Base-by-base conservation (phyloP, 2,329 filamentous ascomycete genomes). In the Xylariales sp. region DNA sequence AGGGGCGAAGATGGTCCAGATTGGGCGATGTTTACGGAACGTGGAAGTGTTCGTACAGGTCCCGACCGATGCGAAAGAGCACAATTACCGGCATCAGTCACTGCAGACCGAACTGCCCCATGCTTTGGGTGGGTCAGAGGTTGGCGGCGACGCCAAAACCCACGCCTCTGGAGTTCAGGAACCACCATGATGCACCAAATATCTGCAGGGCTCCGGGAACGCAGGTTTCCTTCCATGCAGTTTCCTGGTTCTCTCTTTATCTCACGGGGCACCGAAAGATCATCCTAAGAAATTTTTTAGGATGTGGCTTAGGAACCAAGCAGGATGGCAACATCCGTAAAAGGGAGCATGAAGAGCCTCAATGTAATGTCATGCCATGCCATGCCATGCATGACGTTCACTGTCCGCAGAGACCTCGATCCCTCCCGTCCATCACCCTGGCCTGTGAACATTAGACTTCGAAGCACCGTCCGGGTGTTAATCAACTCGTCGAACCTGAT, bases 311-410 rank as follows among this genome's bases (percentile, higher is more conserved):
- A 22, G 20, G 20, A 11, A 21, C 16, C 35, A 15, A 29, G 35
- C 21, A 15, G 38, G 38, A 16, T 28, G 20, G 22, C 33, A 15
- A 28, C 41, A 38, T 35, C 35, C 31, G 16, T 35, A 18, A 20
- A 29, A 15, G n/a, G n/a, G 19, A 36, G 28, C 28, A 33, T 14
- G 29, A 37, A 36, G 39, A 42, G 39, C 39, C 39, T 36, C 39
- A 36, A 42, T 42, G 36, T 44, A 27, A 38, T 43, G 42, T 27
- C 21, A 39, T 44, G 42, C 14, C 31, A 39, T 38, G 41, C 31
- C 31, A 39, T 44, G 42, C 38, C 27, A 36, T 36, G 42, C 37
- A 36, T 40, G 42, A 25, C 21, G 36, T 31, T 34, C 36, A 34
- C 27, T 15, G 34, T 42, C 31, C 31, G 39, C 39, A 42, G 31